Evolutionary conservation across 805 yeast genomes (phyloP), one percentile per base, ranked within the genome.

Genomic region (Hanseniaspora jakobsenii): DNA sequence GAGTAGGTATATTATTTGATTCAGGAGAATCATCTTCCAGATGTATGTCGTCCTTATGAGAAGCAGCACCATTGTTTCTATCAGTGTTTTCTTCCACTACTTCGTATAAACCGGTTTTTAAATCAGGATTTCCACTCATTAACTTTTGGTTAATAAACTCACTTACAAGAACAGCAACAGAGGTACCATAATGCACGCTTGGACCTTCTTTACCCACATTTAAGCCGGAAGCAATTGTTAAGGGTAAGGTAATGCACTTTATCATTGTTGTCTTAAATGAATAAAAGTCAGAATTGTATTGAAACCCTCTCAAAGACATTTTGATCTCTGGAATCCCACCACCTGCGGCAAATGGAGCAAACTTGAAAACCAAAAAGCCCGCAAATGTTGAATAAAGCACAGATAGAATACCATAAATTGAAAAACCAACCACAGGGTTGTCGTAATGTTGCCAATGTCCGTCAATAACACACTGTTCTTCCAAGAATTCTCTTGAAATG

Each of bases 201-300:
- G 99, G 99, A 0, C 99, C 99, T 58, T 91, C 99, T 62, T 91
- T 91, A 18, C 99, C 99, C 5, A 91, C 81, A 52, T 89, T 81
- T 30, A 91, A 62, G 0, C 98, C 98, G 1, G 95, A 79, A 0
- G 94, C 87, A 54, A 91, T 91, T 0, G 94, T 84, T 48, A 91
- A 65, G 0, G 98, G 98, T 34, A 91, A 64, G 0, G 93, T 83
- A 8, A 85, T 57, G 40, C 85, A 72, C 52, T 91, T 91, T 44
- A 89, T 75, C 1, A 74, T 51, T 19, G 89, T 64, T 0, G 95
- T 86, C 57, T 71, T 66, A 62, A 77, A 69, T 22, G 78, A 81
- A 43, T 91, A 67, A 54, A 89, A 91, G 3, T 81, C 85, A 21
- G 75, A 71, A 66, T 81, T 71, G 40, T 61, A 61, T 22, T 72